A percentile compares a stretch with the other conserved stretches of the same genome.
phyloP scores from a whole-genome alignment of 1,139 yeast species.

The Saccharomyces uvarum region DNA sequence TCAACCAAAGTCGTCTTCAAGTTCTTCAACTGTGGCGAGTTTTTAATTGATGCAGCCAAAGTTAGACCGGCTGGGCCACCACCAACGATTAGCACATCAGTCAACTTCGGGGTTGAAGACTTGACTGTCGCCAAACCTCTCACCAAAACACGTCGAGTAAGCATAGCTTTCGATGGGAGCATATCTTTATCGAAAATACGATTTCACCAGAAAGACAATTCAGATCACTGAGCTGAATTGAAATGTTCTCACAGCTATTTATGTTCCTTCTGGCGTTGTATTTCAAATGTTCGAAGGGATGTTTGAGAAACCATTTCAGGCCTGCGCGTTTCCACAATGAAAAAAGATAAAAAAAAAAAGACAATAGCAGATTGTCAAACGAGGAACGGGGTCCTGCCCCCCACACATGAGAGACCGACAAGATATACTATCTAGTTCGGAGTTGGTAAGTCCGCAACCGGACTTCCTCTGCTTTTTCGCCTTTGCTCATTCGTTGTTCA shows the following conservation, averaged over 20 bases:
- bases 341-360: neutral
- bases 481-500: too few relatives aligned
- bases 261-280: neutral
- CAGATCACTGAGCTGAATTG: neutral
- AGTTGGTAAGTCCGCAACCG: too few relatives aligned
- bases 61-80: slow-evolving; percentile 98
- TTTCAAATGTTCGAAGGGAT: neutral
- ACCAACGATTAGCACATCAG: slow-evolving; percentile 83
- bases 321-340: neutral
- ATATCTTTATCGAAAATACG: neutral
- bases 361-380: neutral
- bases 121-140: slow-evolving; percentile 8
- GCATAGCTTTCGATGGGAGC: neutral
- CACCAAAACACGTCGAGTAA: neutral
- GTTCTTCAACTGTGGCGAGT: slow-evolving; percentile 52
- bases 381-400: too few relatives aligned
- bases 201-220: neutral
- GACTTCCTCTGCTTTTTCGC: too few relatives aligned
- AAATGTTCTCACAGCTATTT: neutral
- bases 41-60: slow-evolving; percentile 66
- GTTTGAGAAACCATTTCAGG: neutral
- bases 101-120: slow-evolving; percentile 12
- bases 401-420: too few relatives aligned
- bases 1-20: slow-evolving; percentile 67
- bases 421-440: too few relatives aligned